These are phyloP conservation scores for Parathielavia hyrcaniae DNA, from an alignment of 495 filamentous ascomycete genomes.

Conservation along the genomic window DNA sequence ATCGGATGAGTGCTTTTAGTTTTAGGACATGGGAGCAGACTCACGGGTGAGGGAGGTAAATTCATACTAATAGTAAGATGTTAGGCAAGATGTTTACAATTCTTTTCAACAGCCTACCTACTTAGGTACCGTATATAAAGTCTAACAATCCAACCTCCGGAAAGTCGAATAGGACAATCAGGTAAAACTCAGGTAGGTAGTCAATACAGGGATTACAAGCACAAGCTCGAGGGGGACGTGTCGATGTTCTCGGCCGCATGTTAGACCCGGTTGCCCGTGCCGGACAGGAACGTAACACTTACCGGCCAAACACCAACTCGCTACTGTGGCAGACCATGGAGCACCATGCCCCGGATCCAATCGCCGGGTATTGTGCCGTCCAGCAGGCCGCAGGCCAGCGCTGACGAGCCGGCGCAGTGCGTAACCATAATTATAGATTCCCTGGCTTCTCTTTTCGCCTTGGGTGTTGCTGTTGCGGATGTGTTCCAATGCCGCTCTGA, in stretches of 20 bases:
- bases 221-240: too few species aligned
- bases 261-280: too few species aligned
- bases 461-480: constrained; percentile 37
- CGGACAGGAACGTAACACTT: neutral
- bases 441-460: neutral
- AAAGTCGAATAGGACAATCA: too few species aligned
- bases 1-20: constrained; percentile 11
- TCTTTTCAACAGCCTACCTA: too few species aligned
- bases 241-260: too few species aligned
- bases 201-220: too few species aligned
- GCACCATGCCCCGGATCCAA: neutral
- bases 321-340: neutral
- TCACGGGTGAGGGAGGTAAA: neutral
- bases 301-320: neutral
- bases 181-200: too few species aligned
- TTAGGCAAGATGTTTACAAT: too few species aligned
- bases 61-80: too few species aligned
- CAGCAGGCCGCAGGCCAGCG: neutral
- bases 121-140: too few species aligned
- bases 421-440: neutral
- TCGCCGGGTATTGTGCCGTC: neutral
- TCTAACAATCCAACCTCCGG: too few species aligned
- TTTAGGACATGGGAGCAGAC: constrained; percentile 19
- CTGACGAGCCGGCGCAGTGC: neutral
- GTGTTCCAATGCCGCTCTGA: constrained; percentile 51